phyloP scores from a whole-genome alignment of 2,329 filamentous ascomycete genomes.

The Pseudogymnoascus sp. region DNA sequence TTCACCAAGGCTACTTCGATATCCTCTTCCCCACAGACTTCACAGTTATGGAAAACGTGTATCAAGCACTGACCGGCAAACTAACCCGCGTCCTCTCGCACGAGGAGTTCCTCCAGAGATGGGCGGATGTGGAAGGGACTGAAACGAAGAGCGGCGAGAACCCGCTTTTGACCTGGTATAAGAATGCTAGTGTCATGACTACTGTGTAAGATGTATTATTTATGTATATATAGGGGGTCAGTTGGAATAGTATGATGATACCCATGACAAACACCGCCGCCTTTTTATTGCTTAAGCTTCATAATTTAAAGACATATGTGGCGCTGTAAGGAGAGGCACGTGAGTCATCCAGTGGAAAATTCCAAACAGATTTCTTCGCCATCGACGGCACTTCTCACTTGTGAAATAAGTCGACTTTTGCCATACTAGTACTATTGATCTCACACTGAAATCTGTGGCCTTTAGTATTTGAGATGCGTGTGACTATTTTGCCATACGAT shows the following conservation, averaged over 20 bases:
- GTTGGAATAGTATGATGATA: constrained; percentile 5
- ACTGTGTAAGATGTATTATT: constrained; percentile 52
- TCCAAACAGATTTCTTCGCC: no score
- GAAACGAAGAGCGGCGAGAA: constrained; percentile 88
- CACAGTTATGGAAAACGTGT: constrained; percentile 79
- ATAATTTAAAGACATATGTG: neutral
- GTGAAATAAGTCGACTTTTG: no score
- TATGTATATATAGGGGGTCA: constrained; percentile 1
- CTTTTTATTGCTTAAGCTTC: neutral
- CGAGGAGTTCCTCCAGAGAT: constrained; percentile 81
- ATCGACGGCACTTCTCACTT: no score
- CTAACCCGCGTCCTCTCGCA: constrained; percentile 78
- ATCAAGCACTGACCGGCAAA: constrained; percentile 86
- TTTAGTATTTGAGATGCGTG: constrained; percentile 11
- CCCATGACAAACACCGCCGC: neutral
- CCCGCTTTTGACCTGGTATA: constrained; percentile 84
- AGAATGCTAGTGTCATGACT: constrained; percentile 87
- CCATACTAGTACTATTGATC: no score
- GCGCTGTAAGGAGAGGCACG: neutral
- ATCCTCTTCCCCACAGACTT: constrained; percentile 98
- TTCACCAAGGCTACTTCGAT: constrained; percentile 98
- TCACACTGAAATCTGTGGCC: neutral
- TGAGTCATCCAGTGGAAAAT: no score
- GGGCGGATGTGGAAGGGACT: constrained; percentile 87
- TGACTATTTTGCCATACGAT: constrained; percentile 15